Evolutionary conservation across 2,329 filamentous ascomycete genomes (phyloP).

Genomic region (Cladosporium velox): DNA sequence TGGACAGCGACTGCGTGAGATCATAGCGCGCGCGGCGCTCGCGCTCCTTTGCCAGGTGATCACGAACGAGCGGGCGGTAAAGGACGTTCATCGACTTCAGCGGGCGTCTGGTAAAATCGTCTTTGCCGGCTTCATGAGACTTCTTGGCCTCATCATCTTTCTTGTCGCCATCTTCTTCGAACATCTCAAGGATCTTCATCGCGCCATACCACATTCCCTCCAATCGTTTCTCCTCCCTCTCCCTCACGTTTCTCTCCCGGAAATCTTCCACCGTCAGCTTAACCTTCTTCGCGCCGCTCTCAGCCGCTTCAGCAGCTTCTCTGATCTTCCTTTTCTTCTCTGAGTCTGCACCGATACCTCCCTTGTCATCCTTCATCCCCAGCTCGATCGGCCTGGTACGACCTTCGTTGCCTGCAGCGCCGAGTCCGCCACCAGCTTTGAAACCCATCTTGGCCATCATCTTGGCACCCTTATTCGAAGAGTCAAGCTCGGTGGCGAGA

Average conservation of each 20-base stretch:
- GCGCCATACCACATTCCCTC: conserved; percentile 74
- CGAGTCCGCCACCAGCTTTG: conserved; percentile 71
- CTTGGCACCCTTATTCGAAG: conserved; percentile 69
- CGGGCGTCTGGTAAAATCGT: conserved; percentile 20
- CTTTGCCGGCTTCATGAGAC: not conserved
- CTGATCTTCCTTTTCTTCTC: conserved; percentile 74
- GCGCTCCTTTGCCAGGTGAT: conserved; percentile 68
- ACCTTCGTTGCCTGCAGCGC: conserved; percentile 55
- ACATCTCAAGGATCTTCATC: conserved; percentile 77
- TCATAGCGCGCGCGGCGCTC: conserved; percentile 66
- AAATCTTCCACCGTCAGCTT: conserved; percentile 71
- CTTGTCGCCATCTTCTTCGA: conserved; percentile 54
- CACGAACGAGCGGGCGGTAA: conserved; percentile 73
- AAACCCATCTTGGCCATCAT: conserved; percentile 99
- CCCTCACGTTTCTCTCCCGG: conserved; percentile 68
- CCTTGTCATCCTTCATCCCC: conserved; percentile 73
- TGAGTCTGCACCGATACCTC: conserved; percentile 79
- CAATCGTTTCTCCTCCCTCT: conserved; percentile 66
- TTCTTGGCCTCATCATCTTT: conserved; percentile 26
- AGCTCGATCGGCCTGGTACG: conserved; percentile 74
- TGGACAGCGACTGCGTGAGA: conserved; percentile 63
- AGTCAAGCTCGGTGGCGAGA: conserved; percentile 69
- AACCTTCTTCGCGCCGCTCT: conserved; percentile 57
- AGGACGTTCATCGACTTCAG: conserved; percentile 68
- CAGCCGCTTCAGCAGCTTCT: conserved; percentile 57